Evolutionary conservation across 768 basidiomycete species (phyloP).

Genomic region (Termitomyces sp.): DNA sequence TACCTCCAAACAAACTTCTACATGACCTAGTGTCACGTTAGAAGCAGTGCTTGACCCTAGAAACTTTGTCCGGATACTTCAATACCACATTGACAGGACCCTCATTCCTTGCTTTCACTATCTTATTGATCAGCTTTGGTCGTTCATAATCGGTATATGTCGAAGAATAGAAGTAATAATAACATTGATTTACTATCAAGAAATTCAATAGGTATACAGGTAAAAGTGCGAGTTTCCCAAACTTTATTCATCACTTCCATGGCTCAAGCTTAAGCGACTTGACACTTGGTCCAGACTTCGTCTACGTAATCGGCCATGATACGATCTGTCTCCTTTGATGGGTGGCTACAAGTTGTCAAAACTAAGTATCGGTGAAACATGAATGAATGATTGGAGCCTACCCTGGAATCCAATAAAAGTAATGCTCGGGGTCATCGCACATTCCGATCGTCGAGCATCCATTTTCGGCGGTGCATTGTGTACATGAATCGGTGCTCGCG

Average conservation of each 20-base stretch:
- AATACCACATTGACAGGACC: too few relatives aligned
- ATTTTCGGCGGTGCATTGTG: conserved; percentile 24
- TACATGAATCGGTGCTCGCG: conserved; percentile 32
- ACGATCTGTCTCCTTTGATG: conserved; percentile 43
- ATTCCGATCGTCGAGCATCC: conserved; percentile 27
- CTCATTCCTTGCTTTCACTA: not conserved
- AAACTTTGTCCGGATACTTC: too few relatives aligned
- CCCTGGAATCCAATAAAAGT: conserved; percentile 53
- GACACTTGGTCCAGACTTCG: conserved; percentile 34
- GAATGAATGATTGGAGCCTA: conserved; percentile 21
- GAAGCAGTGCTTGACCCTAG: too few relatives aligned
- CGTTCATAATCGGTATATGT: not conserved
- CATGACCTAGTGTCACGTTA: not conserved
- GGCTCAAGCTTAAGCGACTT: conserved; percentile 7
- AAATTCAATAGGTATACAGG: not conserved
- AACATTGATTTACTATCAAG: not conserved
- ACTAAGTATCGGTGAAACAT: not conserved
- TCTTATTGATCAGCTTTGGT: not conserved
- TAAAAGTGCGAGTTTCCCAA: not conserved
- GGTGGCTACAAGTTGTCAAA: conserved; percentile 34
- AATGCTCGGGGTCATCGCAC: conserved; percentile 42
- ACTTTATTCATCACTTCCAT: not conserved
- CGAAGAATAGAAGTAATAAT: not conserved
- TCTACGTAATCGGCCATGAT: conserved; percentile 53
- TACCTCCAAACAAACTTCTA: too few relatives aligned